A percentile compares a stretch with the other conserved stretches of the same genome.
phyloP scores from a whole-genome alignment of 371 early-diverging fungal species.

The Zancudomyces culisetae region DNA sequence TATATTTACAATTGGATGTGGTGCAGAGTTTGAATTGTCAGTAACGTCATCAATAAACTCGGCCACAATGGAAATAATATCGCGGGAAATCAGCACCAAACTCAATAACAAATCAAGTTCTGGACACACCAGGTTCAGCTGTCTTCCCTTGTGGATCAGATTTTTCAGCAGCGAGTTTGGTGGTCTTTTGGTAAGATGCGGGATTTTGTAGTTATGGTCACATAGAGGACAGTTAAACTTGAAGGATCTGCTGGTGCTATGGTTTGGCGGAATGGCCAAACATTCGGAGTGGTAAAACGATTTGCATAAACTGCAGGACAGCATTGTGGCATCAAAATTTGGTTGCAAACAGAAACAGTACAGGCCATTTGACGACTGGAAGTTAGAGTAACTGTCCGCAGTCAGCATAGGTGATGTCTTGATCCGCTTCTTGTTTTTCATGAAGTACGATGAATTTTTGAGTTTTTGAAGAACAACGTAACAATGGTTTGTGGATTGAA shows the following conservation, averaged over 20 bases:
- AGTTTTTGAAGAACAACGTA: conserved; percentile 6
- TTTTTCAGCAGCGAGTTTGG: conserved; percentile 26
- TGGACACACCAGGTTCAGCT: conserved; percentile 31
- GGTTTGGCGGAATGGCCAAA: conserved; percentile 35
- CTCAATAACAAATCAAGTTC: conserved; percentile 30
- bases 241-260: conserved; percentile 32
- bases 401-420: neutral
- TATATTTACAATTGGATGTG: neutral
- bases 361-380: neutral
- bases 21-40: neutral
- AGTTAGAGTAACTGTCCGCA: neutral
- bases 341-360: conserved; percentile 41
- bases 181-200: conserved; percentile 26
- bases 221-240: conserved; percentile 59
- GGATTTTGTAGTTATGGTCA: conserved; percentile 24
- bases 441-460: conserved; percentile 2
- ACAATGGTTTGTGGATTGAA: neutral
- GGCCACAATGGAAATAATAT: neutral
- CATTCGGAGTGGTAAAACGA: conserved; percentile 65
- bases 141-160: conserved; percentile 24
- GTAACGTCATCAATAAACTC: neutral
- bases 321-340: conserved; percentile 47
- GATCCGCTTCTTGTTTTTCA: neutral
- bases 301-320: conserved; percentile 59
- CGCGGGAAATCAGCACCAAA: conserved; percentile 20